Evolutionary conservation across 1,139 yeast genomes (phyloP).

Genomic region (Pichia terricola): DNA sequence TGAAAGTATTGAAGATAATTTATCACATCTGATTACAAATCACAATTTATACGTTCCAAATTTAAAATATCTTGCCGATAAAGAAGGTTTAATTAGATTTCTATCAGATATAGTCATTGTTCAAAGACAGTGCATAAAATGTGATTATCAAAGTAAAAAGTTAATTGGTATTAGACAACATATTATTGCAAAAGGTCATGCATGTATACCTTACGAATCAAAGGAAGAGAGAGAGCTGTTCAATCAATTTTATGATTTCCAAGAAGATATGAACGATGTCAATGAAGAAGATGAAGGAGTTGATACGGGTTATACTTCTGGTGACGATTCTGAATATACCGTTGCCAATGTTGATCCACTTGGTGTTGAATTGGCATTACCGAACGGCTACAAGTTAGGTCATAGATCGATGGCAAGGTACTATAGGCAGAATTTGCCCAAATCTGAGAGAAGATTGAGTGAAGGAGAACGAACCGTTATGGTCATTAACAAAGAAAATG

Average conservation of each 20-base stretch:
- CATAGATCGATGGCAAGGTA: conserved; percentile 39
- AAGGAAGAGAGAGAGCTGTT: conserved; percentile 33
- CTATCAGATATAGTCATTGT: conserved; percentile 35
- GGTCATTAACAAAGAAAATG: conserved; percentile 37
- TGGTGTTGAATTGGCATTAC: conserved; percentile 36
- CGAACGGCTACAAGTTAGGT: conserved; percentile 41
- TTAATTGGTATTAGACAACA: conserved; percentile 46
- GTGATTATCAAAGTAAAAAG: conserved; percentile 44
- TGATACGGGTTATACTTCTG: conserved; percentile 11
- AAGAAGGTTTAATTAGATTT: conserved; percentile 37
- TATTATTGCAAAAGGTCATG: conserved; percentile 42
- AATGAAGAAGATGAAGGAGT: conserved; percentile 10
- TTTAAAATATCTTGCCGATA: conserved; percentile 31
- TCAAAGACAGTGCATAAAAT: conserved; percentile 41
- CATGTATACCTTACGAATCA: conserved; percentile 44
- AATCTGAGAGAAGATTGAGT: conserved; percentile 12
- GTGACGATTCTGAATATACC: conserved; percentile 25
- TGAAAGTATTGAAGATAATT: conserved; percentile 35
- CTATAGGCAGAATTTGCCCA: conserved; percentile 30
- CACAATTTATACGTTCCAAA: conserved; percentile 49
- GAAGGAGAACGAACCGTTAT: conserved; percentile 44
- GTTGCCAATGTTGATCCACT: conserved; percentile 31
- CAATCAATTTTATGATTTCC: conserved; percentile 36
- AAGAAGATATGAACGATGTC: conserved; percentile 14
- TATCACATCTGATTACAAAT: conserved; percentile 37